Evolutionary conservation across 306 rosid species (phyloP).

Genomic region (Amphicarpaea edgeworthii): DNA sequence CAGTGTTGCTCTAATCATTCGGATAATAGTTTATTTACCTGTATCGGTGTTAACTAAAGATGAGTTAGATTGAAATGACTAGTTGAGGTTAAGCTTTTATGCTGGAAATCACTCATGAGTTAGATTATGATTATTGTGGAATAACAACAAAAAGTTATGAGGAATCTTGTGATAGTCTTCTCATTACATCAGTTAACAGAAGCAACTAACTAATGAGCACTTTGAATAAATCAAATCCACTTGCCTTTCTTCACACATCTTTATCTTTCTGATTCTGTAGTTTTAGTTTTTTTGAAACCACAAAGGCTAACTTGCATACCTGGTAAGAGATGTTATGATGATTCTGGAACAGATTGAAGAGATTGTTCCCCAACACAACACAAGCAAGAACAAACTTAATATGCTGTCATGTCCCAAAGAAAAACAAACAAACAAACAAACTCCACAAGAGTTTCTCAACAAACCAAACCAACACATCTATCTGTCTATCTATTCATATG

Average conservation of each 20-base stretch:
- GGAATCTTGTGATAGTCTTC: slow-evolving; percentile 39
- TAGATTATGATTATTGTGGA: slow-evolving; percentile 52
- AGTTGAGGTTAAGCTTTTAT: slow-evolving; percentile 35
- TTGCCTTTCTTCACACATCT: slow-evolving; percentile 19
- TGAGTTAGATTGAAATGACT: slow-evolving; percentile 27
- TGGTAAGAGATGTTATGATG: slow-evolving; percentile 32
- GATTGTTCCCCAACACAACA: slow-evolving; percentile 28
- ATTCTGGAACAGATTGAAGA: slow-evolving; percentile 31
- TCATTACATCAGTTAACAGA: slow-evolving; percentile 33
- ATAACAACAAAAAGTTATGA: slow-evolving; percentile 43
- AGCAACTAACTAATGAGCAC: slow-evolving; percentile 35
- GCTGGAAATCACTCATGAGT: slow-evolving; percentile 43
- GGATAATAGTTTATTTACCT: slow-evolving; percentile 39
- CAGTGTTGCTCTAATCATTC: slow-evolving; percentile 43
- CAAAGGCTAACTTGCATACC: slow-evolving; percentile 39
- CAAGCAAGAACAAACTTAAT: slow-evolving; percentile 25
- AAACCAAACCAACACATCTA: slow-evolving; percentile 32
- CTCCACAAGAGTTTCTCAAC: slow-evolving; percentile 20
- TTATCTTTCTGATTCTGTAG: slow-evolving; percentile 19
- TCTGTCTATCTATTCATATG: slow-evolving; percentile 37
- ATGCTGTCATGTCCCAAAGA: slow-evolving; percentile 32
- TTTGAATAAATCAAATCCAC: slow-evolving; percentile 39
- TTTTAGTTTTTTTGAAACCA: slow-evolving; percentile 33
- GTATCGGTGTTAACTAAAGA: slow-evolving; percentile 29
- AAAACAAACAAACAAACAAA: neutral